A percentile compares a stretch with the other conserved stretches of the same genome.
Evolutionary conservation across 768 basidiomycete species (phyloP).

Genomic region (Nidula microcarpa): DNA sequence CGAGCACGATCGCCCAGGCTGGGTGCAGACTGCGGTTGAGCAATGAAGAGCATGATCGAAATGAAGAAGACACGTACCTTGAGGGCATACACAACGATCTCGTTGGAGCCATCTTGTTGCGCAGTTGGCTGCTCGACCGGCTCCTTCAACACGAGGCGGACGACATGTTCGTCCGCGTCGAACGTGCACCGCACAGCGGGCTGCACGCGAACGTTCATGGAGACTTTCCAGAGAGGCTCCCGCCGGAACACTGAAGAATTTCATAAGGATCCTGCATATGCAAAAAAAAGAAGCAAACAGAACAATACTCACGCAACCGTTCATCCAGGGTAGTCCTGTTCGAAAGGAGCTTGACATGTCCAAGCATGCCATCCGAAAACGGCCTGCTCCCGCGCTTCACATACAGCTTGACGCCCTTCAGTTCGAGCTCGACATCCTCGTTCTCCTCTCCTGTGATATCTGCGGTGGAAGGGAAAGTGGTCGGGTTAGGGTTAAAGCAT

Average conservation of each 20-base stretch:
- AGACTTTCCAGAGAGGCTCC: conserved; percentile 66
- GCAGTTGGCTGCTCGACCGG: conserved; percentile 20
- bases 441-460: conserved; percentile 64
- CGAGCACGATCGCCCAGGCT: conserved; percentile 46
- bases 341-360: conserved; percentile 57
- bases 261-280: not conserved
- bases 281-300: not conserved
- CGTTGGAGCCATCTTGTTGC: conserved; percentile 19
- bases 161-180: conserved; percentile 49
- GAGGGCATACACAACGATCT: conserved; percentile 60
- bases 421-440: conserved; percentile 51
- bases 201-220: conserved; percentile 60
- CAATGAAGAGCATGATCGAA: not conserved
- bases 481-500: not conserved
- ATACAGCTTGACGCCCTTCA: conserved; percentile 61
- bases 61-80: conserved; percentile 39
- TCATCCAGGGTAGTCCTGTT: conserved; percentile 36
- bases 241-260: conserved; percentile 56
- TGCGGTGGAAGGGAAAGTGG: conserved; percentile 13
- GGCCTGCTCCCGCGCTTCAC: conserved; percentile 52
- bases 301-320: conserved; percentile 41
- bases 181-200: conserved; percentile 56
- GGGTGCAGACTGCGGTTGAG: not conserved
- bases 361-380: conserved; percentile 58
- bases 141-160: conserved; percentile 57